Percentiles rank a stretch among this genome's conserved stretches.
phyloP scores from a whole-genome alignment of 2,329 filamentous ascomycete species.

The Arthrobotrys megalospora region DNA sequence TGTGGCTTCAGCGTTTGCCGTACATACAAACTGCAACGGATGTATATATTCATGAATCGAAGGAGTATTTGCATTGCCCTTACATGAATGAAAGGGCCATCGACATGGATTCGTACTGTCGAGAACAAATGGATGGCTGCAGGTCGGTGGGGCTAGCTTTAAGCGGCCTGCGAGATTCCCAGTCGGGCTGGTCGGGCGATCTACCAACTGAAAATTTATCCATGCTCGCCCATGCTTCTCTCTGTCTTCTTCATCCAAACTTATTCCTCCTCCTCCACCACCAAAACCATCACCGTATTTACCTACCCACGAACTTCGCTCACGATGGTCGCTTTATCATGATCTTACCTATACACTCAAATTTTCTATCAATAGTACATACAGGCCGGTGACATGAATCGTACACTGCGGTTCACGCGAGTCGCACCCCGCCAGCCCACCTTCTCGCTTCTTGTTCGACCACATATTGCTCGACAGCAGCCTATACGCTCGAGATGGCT shows the following conservation, averaged over 20 bases:
- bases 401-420: conserved; percentile 52
- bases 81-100: neutral
- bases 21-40: neutral
- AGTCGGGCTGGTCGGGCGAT: conserved; percentile 21
- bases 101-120: neutral
- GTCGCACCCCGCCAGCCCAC: conserved; percentile 60
- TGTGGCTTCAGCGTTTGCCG: too few relatives aligned
- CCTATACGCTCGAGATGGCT: conserved; percentile 36
- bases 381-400: conserved; percentile 56
- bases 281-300: conserved; percentile 11
- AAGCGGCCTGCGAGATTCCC: neutral
- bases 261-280: neutral
- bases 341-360: conserved; percentile 17
- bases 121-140: neutral
- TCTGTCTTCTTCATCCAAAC: neutral
- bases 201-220: conserved; percentile 33
- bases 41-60: neutral
- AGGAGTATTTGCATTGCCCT: neutral
- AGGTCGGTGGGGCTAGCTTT: conserved; percentile 14
- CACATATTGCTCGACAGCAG: conserved; percentile 25
- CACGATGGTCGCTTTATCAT: conserved; percentile 40
- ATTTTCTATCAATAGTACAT: conserved; percentile 17
- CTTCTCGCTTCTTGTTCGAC: conserved; percentile 29
- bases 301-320: conserved; percentile 1
- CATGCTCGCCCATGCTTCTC: neutral